A percentile compares a stretch with the other conserved stretches of the same genome.
Conservation (phyloP, 495 filamentous ascomycete genomes). For the Niebla homalea region DNA sequence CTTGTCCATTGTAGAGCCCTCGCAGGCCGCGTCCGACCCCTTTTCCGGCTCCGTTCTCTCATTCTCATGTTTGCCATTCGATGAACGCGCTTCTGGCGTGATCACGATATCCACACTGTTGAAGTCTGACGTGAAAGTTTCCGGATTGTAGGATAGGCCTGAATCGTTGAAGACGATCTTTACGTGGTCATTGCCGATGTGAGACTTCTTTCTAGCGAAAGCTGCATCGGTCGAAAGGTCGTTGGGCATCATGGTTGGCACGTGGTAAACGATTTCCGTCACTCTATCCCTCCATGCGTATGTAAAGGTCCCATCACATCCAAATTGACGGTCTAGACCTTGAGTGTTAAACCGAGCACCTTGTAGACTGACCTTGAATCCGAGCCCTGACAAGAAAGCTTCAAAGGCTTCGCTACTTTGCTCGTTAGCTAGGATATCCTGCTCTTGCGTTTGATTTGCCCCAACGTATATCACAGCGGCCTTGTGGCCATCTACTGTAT, state of each 20-base stretch:
- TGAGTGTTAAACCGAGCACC: conserved; percentile 84
- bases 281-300: conserved; percentile 91
- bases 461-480: conserved; percentile 88
- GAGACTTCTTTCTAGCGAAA: conserved; percentile 76
- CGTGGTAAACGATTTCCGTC: conserved; percentile 90
- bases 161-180: conserved; percentile 98
- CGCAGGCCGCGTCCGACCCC: not conserved
- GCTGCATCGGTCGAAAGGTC: conserved; percentile 58
- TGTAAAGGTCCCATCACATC: conserved; percentile 71
- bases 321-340: conserved; percentile 63
- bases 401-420: conserved; percentile 75
- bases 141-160: conserved; percentile 70
- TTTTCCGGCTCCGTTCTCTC: conserved; percentile 17
- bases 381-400: conserved; percentile 66
- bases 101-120: conserved; percentile 96
- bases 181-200: conserved; percentile 96
- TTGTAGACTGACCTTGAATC: conserved; percentile 63
- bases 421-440: conserved; percentile 73
- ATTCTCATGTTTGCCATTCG: not conserved
- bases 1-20: conserved; percentile 5
- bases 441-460: conserved; percentile 65
- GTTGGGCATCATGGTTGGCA: conserved; percentile 94
- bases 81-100: conserved; percentile 59
- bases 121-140: conserved; percentile 86
- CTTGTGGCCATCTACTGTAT: conserved; percentile 90